These are phyloP conservation scores for Sphenostylis stenocarpa DNA, from an alignment of 306 rosid genomes.

Conservation along the genomic window DNA sequence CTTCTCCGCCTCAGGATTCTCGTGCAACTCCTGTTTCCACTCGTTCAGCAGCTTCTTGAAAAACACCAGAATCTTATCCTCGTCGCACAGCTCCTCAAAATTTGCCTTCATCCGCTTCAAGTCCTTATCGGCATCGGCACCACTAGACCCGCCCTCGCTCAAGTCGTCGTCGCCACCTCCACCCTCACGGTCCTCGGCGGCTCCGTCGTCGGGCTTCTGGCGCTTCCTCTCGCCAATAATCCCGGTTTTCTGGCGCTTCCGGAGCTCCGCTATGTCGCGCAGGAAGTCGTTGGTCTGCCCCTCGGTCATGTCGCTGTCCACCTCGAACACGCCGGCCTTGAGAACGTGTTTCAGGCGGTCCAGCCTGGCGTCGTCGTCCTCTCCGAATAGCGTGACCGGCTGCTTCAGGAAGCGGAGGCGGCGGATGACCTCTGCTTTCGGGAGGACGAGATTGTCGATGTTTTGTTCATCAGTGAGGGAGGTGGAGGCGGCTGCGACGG, in stretches of 20 bases:
- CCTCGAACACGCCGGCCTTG: slow-evolving; percentile 85
- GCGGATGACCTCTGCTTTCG: slow-evolving; percentile 81
- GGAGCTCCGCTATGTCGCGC: slow-evolving; percentile 86
- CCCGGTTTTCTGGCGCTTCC: slow-evolving; percentile 96
- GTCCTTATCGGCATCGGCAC: slow-evolving; percentile 65
- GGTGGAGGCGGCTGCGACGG: slow-evolving; percentile 48
- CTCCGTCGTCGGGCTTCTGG: slow-evolving; percentile 68
- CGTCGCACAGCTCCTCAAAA: slow-evolving; percentile 83
- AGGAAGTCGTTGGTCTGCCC: slow-evolving; percentile 96
- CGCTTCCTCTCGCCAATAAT: slow-evolving; percentile 86
- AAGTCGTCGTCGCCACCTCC: slow-evolving; percentile 76
- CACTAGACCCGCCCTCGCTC: slow-evolving; percentile 75
- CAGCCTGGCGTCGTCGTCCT: slow-evolving; percentile 83
- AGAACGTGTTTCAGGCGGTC: slow-evolving; percentile 81
- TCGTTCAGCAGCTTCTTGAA: slow-evolving; percentile 89
- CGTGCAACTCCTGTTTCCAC: slow-evolving; percentile 91
- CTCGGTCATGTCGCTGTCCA: slow-evolving; percentile 94
- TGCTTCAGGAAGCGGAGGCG: slow-evolving; percentile 91
- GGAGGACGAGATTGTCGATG: slow-evolving; percentile 82
- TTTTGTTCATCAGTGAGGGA: slow-evolving; percentile 69
- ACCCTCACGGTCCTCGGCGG: slow-evolving; percentile 71
- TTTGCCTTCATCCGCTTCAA: slow-evolving; percentile 82
- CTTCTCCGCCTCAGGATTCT: slow-evolving; percentile 77
- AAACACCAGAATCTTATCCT: slow-evolving; percentile 89
- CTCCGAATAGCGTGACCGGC: slow-evolving; percentile 92